phyloP scores from a whole-genome alignment of 2,329 filamentous ascomycete species.

The Hypoxylon sp. region DNA sequence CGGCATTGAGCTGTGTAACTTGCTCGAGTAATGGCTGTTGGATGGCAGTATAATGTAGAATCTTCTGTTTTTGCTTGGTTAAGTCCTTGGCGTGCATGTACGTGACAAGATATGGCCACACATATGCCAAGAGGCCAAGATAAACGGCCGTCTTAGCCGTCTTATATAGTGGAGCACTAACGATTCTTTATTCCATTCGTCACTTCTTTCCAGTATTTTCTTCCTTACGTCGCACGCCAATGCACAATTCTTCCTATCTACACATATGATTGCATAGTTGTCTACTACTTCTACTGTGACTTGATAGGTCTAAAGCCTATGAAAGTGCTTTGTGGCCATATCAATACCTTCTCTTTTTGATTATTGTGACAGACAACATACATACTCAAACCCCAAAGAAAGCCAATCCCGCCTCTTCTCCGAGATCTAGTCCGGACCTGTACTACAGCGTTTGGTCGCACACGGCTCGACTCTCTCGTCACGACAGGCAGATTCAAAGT shows the following conservation, averaged over 20 bases:
- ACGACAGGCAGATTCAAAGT: constrained; percentile 41
- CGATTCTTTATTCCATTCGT: constrained; percentile 16
- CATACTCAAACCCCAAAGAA: background rate
- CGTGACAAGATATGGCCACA: background rate
- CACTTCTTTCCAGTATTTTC: background rate
- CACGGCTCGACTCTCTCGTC: constrained; percentile 3
- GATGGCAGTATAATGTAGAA: background rate
- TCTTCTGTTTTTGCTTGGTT: background rate
- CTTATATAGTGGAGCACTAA: constrained; percentile 12
- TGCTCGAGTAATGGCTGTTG: background rate
- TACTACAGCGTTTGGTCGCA: constrained; percentile 12
- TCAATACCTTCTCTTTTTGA: background rate
- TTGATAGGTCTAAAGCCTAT: background rate
- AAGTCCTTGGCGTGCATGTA: too few species aligned
- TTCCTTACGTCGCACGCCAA: constrained; percentile 14
- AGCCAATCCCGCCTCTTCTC: constrained; percentile 7
- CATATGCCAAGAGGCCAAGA: background rate
- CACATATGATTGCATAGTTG: constrained; percentile 13
- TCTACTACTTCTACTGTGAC: background rate
- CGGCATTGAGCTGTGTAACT: background rate
- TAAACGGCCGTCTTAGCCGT: background rate
- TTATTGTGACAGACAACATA: background rate
- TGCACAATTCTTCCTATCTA: constrained; percentile 6
- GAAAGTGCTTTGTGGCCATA: constrained; percentile 4
- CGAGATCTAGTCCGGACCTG: background rate